Percentiles rank a stretch among this genome's conserved stretches.
Conservation (phyloP, 2,329 filamentous ascomycete genomes). For the Grosmannia serpens region DNA sequence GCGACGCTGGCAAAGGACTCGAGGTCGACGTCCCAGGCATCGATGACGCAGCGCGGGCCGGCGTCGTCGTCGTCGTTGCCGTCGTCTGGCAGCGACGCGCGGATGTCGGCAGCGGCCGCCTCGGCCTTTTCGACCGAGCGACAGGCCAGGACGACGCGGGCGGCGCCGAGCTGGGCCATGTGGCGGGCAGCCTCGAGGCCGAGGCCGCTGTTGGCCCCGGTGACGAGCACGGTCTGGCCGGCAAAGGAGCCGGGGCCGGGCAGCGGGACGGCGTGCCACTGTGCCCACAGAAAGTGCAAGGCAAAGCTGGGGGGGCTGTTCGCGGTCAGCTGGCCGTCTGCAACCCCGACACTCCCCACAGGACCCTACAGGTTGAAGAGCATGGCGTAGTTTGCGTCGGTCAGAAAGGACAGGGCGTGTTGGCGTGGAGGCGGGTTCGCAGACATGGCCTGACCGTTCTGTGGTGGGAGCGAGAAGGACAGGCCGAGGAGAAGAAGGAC, state of each 20-base stretch:
- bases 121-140: conserved; percentile 24
- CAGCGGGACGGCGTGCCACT: conserved; percentile 13
- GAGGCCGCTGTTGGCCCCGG: conserved; percentile 26
- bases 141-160: conserved; percentile 26
- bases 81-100: conserved; percentile 12
- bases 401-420: conserved; percentile 1
- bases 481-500: too few species aligned
- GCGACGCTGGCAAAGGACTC: conserved; percentile 31
- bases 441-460: not conserved
- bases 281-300: conserved; percentile 10
- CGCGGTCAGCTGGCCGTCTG: not conserved
- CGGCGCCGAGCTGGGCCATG: conserved; percentile 23
- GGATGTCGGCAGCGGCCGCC: conserved; percentile 26
- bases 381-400: conserved; percentile 8
- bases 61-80: too few species aligned
- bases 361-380: conserved; percentile 1
- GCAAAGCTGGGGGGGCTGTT: conserved; percentile 5
- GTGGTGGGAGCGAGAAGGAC: not conserved
- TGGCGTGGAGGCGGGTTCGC: not conserved
- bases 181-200: conserved; percentile 27
- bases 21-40: conserved; percentile 42
- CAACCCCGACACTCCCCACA: too few species aligned
- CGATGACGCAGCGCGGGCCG: conserved; percentile 17
- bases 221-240: conserved; percentile 23
- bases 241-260: conserved; percentile 13